phyloP scores from a whole-genome alignment of 2,329 filamentous ascomycete species.

The Nakataea oryzae region DNA sequence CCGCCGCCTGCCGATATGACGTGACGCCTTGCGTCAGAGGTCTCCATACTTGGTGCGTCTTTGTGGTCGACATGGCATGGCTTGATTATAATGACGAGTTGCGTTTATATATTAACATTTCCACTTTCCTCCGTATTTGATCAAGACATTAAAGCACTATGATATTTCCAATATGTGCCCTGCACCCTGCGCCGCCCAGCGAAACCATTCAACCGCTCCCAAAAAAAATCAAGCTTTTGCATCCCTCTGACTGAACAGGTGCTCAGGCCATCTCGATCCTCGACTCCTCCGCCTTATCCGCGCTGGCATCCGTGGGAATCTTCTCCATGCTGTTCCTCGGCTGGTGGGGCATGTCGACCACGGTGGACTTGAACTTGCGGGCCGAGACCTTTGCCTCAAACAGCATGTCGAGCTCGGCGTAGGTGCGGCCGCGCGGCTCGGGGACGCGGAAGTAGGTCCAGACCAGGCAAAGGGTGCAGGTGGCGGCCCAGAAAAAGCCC shows the following conservation, averaged over 20 bases:
- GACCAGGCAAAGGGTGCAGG: conserved; percentile 30
- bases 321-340: not conserved
- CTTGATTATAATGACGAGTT: too few relatives aligned
- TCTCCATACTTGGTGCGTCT: too few relatives aligned
- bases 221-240: too few relatives aligned
- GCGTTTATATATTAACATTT: too few relatives aligned
- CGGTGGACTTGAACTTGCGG: conserved; percentile 6
- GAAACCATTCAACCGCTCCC: too few relatives aligned
- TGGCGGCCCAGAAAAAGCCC: conserved; percentile 31
- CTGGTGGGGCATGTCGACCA: not conserved
- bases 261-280: not conserved
- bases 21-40: too few relatives aligned
- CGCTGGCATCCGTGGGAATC: not conserved
- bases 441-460: conserved; percentile 42
- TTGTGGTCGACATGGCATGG: too few relatives aligned
- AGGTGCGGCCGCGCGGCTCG: conserved; percentile 20
- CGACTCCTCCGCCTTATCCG: not conserved
- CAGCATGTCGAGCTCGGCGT: conserved; percentile 6
- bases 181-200: too few relatives aligned
- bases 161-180: not conserved
- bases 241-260: too few relatives aligned
- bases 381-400: conserved; percentile 17
- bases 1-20: not conserved
- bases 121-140: too few relatives aligned
- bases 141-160: too few relatives aligned